phyloP scores from a whole-genome alignment of 257 asterid genomes.

The Plantago elongata region DNA sequence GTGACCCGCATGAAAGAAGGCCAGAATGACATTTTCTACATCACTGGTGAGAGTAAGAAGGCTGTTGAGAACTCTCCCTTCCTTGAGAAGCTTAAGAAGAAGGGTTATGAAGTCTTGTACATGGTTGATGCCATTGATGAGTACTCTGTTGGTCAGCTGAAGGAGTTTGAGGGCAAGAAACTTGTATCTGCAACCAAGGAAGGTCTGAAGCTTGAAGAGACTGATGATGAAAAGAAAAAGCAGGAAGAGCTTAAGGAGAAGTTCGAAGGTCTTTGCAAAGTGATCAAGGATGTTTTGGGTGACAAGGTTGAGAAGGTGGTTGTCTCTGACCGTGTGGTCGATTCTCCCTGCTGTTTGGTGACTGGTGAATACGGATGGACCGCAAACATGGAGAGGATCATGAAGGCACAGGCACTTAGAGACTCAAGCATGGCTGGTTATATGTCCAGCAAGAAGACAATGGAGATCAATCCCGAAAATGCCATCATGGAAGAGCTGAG shows the following conservation, averaged over 20 bases:
- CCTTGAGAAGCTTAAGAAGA: constrained; percentile 57
- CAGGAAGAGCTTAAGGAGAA: constrained; percentile 34
- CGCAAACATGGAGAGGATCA: constrained; percentile 24
- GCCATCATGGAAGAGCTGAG: constrained; percentile 61
- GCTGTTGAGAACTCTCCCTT: constrained; percentile 64
- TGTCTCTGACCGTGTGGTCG: constrained; percentile 53
- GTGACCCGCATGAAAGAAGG: constrained; percentile 65
- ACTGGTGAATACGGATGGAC: constrained; percentile 61
- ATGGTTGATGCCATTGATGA: constrained; percentile 65
- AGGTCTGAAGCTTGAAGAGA: constrained; percentile 60
- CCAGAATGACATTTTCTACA: constrained; percentile 48
- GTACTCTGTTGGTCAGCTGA: constrained; percentile 51
- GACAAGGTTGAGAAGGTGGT: constrained; percentile 51
- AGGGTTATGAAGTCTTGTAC: constrained; percentile 48
- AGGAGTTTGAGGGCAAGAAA: constrained; percentile 54
- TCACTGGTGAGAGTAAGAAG: constrained; percentile 60
- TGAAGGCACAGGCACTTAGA: constrained; percentile 42
- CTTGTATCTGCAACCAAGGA: constrained; percentile 61
- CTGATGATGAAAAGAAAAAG: constrained; percentile 48
- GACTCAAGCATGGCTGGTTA: constrained; percentile 58
- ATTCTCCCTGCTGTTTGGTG: constrained; percentile 57
- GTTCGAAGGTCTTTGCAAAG: constrained; percentile 59
- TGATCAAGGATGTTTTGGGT: constrained; percentile 53
- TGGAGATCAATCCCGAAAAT: constrained; percentile 61
- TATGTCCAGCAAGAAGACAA: constrained; percentile 59